phyloP scores from a whole-genome alignment of 2,329 filamentous ascomycete genomes.

The Colletotrichum viniferum region DNA sequence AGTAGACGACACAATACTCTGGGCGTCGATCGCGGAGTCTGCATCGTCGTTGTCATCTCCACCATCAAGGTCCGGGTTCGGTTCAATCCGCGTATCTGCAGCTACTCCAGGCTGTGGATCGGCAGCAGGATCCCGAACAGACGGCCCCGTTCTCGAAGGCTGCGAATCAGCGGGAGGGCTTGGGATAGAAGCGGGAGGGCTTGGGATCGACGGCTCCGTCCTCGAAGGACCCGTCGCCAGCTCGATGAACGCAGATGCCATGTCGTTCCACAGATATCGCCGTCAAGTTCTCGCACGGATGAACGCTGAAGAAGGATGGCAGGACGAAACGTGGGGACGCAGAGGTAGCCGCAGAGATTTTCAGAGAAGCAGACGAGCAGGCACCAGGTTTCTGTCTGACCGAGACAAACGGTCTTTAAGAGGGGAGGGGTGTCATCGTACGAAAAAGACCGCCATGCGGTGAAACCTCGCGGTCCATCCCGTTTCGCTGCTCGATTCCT shows the following conservation, averaged over 20 bases:
- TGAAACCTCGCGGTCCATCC: not conserved
- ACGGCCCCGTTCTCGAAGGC: not conserved
- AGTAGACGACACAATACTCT: constrained; percentile 27
- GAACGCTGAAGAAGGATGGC: not conserved
- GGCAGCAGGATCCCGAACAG: not conserved
- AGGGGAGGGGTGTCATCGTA: not conserved
- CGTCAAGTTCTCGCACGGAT: not conserved
- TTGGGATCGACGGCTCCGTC: not conserved
- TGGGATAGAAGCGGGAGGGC: not conserved
- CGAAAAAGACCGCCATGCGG: not conserved
- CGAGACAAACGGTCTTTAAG: not conserved
- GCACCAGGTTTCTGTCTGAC: not conserved
- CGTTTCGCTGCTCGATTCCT: not conserved
- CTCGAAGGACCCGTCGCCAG: not conserved
- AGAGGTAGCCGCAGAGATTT: not conserved
- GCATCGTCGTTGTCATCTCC: constrained; percentile 26
- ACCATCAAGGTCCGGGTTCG: not conserved
- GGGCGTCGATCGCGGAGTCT: constrained; percentile 28
- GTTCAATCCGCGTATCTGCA: not conserved
- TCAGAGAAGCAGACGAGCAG: not conserved
- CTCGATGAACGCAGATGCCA: not conserved
- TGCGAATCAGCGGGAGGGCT: not conserved
- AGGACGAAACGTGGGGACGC: not conserved
- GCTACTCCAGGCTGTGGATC: not conserved
- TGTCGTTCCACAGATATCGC: not conserved